These are phyloP conservation scores for Emericellopsis cladophorae DNA, from an alignment of 2,329 filamentous ascomycete species.

Conservation along the genomic window DNA sequence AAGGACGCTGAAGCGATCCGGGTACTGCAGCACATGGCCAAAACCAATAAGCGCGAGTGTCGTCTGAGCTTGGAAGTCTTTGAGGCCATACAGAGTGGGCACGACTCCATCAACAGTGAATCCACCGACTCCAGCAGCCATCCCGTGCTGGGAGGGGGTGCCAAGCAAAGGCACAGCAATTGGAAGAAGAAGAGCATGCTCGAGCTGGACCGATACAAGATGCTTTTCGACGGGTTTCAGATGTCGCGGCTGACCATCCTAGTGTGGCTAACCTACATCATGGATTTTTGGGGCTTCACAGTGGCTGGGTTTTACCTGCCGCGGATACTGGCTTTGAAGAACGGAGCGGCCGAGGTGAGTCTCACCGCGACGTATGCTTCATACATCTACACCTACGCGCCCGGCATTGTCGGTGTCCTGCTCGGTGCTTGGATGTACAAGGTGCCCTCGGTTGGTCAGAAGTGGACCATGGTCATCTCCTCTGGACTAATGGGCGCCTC, in stretches of 20 bases:
- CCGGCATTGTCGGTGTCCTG: conserved; percentile 36
- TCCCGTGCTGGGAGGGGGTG: conserved; percentile 5
- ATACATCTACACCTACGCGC: conserved; percentile 41
- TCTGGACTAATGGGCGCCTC: conserved; percentile 30
- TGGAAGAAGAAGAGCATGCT: conserved; percentile 7
- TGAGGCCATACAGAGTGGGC: conserved; percentile 11
- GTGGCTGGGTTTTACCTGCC: conserved; percentile 29
- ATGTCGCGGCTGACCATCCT: conserved; percentile 22
- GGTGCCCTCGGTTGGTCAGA: conserved; percentile 22
- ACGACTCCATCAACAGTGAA: conserved; percentile 7
- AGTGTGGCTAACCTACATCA: conserved; percentile 23
- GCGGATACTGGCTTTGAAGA: conserved; percentile 36
- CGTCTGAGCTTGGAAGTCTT: conserved; percentile 23
- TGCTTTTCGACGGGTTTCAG: conserved; percentile 16
- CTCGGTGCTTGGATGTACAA: conserved; percentile 28
- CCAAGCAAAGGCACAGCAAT: conserved; percentile 5
- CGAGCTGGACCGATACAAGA: conserved; percentile 14
- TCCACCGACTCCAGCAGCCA: conserved; percentile 7
- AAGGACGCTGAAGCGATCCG: conserved; percentile 32
- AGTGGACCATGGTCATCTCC: conserved; percentile 31
- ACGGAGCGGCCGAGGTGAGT: conserved; percentile 26
- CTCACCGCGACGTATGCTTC: conserved; percentile 34
- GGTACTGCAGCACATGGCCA: conserved; percentile 31
- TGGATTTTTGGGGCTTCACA: conserved; percentile 25
- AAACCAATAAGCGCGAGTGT: conserved; percentile 19